Percentiles rank a stretch among this genome's conserved stretches.
phyloP scores from a whole-genome alignment of 2,329 filamentous ascomycete species.

The Neofusicoccum cordaticola region DNA sequence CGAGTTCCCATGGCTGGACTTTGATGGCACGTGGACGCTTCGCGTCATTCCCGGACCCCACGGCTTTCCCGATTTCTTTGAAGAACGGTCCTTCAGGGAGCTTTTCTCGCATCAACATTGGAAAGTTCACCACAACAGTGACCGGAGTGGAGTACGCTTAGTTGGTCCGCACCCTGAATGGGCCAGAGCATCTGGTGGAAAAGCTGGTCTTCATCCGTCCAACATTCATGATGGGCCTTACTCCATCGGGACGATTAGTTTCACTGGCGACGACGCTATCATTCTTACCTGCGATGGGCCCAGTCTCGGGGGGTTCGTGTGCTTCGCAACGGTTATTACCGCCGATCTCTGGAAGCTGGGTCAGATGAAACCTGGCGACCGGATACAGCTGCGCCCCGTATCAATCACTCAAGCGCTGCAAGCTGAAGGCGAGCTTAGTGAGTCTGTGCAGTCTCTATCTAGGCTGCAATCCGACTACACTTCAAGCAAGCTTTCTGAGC shows the following conservation, averaged over 20 bases:
- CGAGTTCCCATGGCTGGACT: not conserved
- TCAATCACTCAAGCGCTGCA: not conserved
- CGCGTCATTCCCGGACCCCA: not conserved
- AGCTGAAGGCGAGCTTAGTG: not conserved
- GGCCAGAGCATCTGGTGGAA: not conserved
- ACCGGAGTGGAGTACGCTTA: not conserved
- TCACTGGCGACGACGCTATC: slow-evolving; percentile 1
- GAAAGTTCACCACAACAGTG: not conserved
- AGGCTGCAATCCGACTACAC: not conserved
- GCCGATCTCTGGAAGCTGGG: slow-evolving; percentile 1
- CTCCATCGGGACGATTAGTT: not conserved
- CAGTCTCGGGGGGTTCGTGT: not conserved
- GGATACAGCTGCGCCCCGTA: not conserved
- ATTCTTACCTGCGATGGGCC: not conserved
- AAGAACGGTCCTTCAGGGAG: not conserved
- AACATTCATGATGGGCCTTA: not conserved
- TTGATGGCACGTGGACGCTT: not conserved
- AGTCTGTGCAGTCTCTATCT: not conserved
- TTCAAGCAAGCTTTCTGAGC: not conserved
- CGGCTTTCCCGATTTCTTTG: not conserved
- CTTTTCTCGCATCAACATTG: not conserved
- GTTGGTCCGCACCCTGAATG: not conserved
- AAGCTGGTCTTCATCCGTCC: not conserved
- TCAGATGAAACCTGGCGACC: not conserved
- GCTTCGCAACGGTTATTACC: not conserved